phyloP scores from a whole-genome alignment of 306 rosid species.

The Aeschynomene evenia region DNA sequence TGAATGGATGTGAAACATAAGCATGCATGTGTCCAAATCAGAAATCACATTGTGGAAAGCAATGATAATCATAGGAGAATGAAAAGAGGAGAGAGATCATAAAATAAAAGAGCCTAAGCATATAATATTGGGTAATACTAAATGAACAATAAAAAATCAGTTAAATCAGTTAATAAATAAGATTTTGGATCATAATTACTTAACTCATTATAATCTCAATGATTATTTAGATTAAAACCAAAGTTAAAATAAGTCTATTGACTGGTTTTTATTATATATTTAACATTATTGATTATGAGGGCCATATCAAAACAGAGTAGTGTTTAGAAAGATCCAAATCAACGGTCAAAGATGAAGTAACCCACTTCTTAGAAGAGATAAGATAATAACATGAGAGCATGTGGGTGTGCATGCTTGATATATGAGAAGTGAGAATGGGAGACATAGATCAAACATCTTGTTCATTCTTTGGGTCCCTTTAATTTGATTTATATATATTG shows the following conservation, averaged over 20 bases:
- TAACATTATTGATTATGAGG: slow-evolving; percentile 19
- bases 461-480: slow-evolving; percentile 42
- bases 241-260: too few species aligned
- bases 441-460: slow-evolving; percentile 50
- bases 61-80: not conserved
- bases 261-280: too few species aligned
- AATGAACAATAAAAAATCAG: too few species aligned
- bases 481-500: too few species aligned
- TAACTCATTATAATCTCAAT: too few species aligned
- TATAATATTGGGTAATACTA: too few species aligned
- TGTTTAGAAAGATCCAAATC: slow-evolving; percentile 42
- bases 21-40: slow-evolving; percentile 31
- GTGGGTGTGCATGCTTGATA: slow-evolving; percentile 43
- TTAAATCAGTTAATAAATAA: too few species aligned
- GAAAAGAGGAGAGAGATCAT: not conserved
- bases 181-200: too few species aligned
- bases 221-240: too few species aligned
- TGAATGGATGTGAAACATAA: slow-evolving; percentile 4
- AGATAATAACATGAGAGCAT: slow-evolving; percentile 34
- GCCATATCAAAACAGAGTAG: slow-evolving; percentile 7
- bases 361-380: slow-evolving; percentile 41
- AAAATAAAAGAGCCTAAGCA: slow-evolving; percentile 13
- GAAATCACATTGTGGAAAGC: not conserved
- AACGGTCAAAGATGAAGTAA: slow-evolving; percentile 42
- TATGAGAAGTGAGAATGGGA: slow-evolving; percentile 23